phyloP scores from a whole-genome alignment of 306 rosid species.

The Rubus parviflorus region DNA sequence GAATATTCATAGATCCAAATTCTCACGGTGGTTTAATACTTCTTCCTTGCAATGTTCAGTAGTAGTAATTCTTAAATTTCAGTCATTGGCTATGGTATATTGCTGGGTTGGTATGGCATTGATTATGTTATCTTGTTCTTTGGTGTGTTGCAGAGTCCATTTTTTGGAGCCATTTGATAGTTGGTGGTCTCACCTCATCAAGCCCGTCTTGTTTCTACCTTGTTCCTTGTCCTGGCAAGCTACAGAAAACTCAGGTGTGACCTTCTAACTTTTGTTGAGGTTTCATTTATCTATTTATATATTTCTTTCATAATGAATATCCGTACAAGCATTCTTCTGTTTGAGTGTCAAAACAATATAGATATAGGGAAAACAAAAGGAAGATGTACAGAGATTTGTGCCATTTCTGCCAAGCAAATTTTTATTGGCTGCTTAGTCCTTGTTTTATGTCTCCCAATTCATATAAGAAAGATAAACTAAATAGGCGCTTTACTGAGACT shows the following conservation, averaged over 20 bases:
- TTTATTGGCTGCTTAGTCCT: background rate
- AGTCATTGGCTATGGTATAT: background rate
- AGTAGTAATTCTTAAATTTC: background rate
- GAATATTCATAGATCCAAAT: background rate
- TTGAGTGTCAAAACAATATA: background rate
- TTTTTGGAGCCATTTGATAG: background rate
- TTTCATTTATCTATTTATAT: background rate
- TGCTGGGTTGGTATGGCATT: background rate
- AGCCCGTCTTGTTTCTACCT: background rate
- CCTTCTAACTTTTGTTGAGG: background rate
- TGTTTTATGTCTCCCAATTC: background rate
- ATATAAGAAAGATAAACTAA: background rate
- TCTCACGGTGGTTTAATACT: background rate
- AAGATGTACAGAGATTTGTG: too few species aligned
- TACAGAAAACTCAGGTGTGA: conserved; percentile 8
- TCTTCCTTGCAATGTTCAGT: background rate
- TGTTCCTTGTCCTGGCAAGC: background rate
- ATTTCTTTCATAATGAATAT: background rate
- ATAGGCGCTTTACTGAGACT: background rate
- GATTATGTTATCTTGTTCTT: background rate
- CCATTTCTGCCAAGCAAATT: background rate
- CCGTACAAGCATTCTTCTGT: background rate
- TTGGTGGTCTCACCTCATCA: background rate
- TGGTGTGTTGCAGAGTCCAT: conserved; percentile 1
- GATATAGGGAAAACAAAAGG: background rate